A percentile compares a stretch with the other conserved stretches of the same genome.
These are phyloP conservation scores for Volvox reticuliferus DNA, from an alignment of 139 green algal species.

Conservation along the genomic window DNA sequence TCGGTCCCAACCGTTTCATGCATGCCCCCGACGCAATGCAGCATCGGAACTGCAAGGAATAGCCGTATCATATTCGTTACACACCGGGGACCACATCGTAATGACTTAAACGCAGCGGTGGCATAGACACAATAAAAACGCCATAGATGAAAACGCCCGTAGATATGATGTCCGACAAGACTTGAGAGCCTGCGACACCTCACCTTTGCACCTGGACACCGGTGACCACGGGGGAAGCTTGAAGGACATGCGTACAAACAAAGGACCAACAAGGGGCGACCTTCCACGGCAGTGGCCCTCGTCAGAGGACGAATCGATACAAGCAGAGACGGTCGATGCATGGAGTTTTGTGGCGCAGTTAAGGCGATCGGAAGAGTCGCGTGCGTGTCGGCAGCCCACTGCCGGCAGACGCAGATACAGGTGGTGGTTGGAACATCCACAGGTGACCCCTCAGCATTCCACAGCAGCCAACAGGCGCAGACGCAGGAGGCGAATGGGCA, in stretches of 20 bases:
- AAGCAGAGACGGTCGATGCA: background rate
- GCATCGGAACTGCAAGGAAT: too few relatives aligned
- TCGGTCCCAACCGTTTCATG: too few relatives aligned
- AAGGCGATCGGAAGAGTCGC: constrained; percentile 4
- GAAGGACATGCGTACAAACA: background rate
- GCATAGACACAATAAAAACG: too few relatives aligned
- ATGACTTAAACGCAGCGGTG: too few relatives aligned
- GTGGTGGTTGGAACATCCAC: constrained; percentile 28
- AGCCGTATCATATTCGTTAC: too few relatives aligned
- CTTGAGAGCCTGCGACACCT: background rate
- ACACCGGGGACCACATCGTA: too few relatives aligned
- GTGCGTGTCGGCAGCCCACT: constrained; percentile 17
- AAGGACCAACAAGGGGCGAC: background rate
- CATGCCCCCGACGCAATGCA: too few relatives aligned
- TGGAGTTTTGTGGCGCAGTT: background rate
- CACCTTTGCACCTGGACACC: background rate
- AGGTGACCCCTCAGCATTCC: constrained; percentile 1
- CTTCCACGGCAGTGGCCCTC: background rate
- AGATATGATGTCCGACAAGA: too few relatives aligned
- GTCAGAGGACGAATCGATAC: background rate
- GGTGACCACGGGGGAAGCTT: background rate
- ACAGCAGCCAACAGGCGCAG: constrained; percentile 7
- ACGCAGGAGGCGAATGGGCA: background rate
- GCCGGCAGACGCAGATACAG: constrained; percentile 1
- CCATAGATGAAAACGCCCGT: too few relatives aligned